Evolutionary conservation across 306 rosid genomes (phyloP).

Genomic region (Comarum palustre): DNA sequence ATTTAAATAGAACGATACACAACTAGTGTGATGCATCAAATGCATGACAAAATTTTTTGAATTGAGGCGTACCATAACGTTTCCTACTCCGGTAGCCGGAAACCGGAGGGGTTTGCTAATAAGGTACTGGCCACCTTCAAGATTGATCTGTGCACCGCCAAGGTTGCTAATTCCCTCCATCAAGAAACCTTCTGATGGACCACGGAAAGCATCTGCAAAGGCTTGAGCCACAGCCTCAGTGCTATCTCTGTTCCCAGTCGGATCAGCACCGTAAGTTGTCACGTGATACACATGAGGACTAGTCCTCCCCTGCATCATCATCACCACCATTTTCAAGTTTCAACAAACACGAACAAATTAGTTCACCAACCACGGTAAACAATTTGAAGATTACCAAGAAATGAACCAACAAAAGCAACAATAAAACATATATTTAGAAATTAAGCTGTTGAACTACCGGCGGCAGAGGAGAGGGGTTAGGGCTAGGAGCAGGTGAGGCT

Average conservation of each 20-base stretch:
- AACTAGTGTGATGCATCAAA: too few species aligned
- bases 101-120: constrained; percentile 54
- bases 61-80: constrained; percentile 57
- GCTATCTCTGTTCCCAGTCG: constrained; percentile 71
- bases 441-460: constrained; percentile 25
- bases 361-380: not conserved
- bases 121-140: constrained; percentile 74
- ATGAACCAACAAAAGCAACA: not conserved
- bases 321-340: not conserved
- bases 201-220: constrained; percentile 54
- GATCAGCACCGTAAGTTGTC: constrained; percentile 83
- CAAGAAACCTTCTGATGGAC: constrained; percentile 39
- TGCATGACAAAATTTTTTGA: not conserved
- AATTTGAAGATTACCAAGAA: not conserved
- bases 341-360: not conserved
- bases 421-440: not conserved
- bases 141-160: constrained; percentile 69
- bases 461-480: constrained; percentile 19
- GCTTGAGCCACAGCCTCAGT: constrained; percentile 60
- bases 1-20: not conserved
- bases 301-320: constrained; percentile 41
- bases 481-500: constrained; percentile 32
- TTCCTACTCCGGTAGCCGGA: constrained; percentile 62
- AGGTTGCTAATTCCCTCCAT: constrained; percentile 59
- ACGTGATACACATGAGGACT: constrained; percentile 48